These are phyloP conservation scores for Daldinia eschscholtzii DNA, from an alignment of 2,329 filamentous ascomycete species.

Conservation along the genomic window DNA sequence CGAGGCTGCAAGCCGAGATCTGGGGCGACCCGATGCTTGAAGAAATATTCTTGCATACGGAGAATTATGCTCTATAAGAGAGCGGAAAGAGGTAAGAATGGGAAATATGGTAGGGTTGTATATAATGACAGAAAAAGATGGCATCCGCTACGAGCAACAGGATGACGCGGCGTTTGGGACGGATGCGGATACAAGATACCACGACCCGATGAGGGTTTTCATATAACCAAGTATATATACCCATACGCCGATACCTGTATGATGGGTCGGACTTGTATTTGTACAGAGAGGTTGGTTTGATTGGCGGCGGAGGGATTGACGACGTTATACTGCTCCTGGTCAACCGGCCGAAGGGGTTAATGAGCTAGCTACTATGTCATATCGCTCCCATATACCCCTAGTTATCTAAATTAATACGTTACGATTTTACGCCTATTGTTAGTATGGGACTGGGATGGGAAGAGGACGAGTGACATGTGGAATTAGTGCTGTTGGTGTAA, in stretches of 20 bases:
- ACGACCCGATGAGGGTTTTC: constrained; percentile 23
- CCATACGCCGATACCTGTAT: constrained; percentile 4
- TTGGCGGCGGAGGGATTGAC: constrained; percentile 10
- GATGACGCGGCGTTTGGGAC: constrained; percentile 34
- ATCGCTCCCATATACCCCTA: neutral
- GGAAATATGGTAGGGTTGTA: constrained; percentile 17
- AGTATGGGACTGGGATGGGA: neutral
- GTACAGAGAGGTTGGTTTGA: constrained; percentile 12
- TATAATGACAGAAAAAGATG: constrained; percentile 18
- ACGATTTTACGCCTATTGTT: neutral
- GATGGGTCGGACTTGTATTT: constrained; percentile 27
- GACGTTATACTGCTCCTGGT: constrained; percentile 10
- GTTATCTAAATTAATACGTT: constrained; percentile 1
- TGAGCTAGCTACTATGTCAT: constrained; percentile 6
- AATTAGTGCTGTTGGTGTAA: neutral
- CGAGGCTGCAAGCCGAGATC: constrained; percentile 83
- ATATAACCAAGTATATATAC: constrained; percentile 13
- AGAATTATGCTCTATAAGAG: constrained; percentile 87
- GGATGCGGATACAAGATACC: constrained; percentile 26
- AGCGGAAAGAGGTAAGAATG: neutral
- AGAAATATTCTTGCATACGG: constrained; percentile 93
- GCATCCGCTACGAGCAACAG: constrained; percentile 19
- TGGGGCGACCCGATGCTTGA: constrained; percentile 83
- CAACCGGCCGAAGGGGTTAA: neutral
- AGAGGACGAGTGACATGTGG: neutral